Base-by-base conservation (phyloP, 345 rosid genomes). In the Eucalyptus marginata region DNA sequence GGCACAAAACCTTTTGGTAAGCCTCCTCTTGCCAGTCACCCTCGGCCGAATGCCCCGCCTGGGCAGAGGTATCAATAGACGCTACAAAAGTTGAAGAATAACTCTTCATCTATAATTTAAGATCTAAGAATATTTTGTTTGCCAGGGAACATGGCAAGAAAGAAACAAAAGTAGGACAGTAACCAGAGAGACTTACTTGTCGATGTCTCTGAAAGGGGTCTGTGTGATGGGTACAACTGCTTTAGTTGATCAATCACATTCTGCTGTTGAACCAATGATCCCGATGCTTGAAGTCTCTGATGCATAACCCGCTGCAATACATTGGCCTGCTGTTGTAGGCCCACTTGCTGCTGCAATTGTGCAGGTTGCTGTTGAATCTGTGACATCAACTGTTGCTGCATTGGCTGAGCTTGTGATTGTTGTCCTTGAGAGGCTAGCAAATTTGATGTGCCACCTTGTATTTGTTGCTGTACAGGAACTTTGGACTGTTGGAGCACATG, bases 11-110 rank as follows among this genome's bases (percentile, higher is more conserved):
- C 99, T 98, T 96, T 89, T 95, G 97, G 89, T 90, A 95, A 89
- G 92, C 93, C 92, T 96, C 99, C 92, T 98, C 99, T 93, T 94
- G 99, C 99, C 97, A 96, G 92, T 97, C 99, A 88, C 91, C 93
- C 33, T 96, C 96, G 90, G 92, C 94, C 89, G 92, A 92, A 90
- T 90, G 94, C 79, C 95, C 96, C 24, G 95, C 93, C 93, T 96
- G 96, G 88, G 95, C 94, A 54, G 98, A 64, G 71, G 17, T 94
- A 93, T 95, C 99, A 56, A 95, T 91, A 59, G 96, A 93, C 88
- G 97, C 99, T 98, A 92, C 90, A 92, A 93, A 87, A 91, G 84
- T 62, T 13, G 71, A 64, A 64, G 71, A 64, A 64, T 62, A 64
- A 64, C 36, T 29, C 36, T n/a, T 29, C 71, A 13, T 29, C 71